Evolutionary conservation across 2,329 filamentous ascomycete species (phyloP).

Genomic region (Trichoderma koningiopsis): DNA sequence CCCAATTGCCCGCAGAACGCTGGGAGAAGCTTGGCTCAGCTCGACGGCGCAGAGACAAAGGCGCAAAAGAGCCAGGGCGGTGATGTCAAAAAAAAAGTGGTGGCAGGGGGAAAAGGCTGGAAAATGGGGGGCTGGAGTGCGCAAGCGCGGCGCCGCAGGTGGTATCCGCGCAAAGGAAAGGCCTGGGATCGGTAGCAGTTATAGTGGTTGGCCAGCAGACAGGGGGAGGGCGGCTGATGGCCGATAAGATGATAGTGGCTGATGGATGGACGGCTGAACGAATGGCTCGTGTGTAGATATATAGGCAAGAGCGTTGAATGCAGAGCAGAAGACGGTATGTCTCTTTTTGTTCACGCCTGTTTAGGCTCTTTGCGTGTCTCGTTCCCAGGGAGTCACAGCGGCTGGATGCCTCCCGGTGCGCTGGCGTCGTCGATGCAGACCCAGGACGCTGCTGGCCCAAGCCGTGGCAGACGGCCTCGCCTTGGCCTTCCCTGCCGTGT

Average conservation of each 20-base stretch:
- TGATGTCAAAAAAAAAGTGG: constrained; percentile 27
- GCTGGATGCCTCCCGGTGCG: constrained; percentile 15
- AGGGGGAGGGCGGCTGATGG: not conserved
- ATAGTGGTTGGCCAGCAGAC: constrained; percentile 1
- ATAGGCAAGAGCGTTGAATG: not conserved
- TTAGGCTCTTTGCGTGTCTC: not conserved
- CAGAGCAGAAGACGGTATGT: not conserved
- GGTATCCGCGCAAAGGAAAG: constrained; percentile 4
- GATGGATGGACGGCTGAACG: not conserved
- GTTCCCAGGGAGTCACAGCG: not conserved
- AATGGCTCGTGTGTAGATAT: not conserved
- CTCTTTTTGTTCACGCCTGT: not conserved
- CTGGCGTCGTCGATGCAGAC: not conserved
- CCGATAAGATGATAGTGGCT: not conserved
- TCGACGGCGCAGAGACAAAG: constrained; percentile 10
- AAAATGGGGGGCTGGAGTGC: constrained; percentile 27
- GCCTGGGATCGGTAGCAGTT: not conserved
- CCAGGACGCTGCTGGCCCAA: constrained; percentile 4
- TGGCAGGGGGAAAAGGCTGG: constrained; percentile 25
- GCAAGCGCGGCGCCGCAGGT: constrained; percentile 20
- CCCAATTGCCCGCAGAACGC: constrained; percentile 22
- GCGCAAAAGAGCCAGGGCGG: constrained; percentile 21
- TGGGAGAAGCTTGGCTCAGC: constrained; percentile 16
- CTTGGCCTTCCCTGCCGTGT: not conserved
- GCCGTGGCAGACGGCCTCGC: not conserved